Evolutionary conservation across 805 yeast species (phyloP), one percentile per base, ranked within the genome.

Genomic region (Candida yuanshanica): DNA sequence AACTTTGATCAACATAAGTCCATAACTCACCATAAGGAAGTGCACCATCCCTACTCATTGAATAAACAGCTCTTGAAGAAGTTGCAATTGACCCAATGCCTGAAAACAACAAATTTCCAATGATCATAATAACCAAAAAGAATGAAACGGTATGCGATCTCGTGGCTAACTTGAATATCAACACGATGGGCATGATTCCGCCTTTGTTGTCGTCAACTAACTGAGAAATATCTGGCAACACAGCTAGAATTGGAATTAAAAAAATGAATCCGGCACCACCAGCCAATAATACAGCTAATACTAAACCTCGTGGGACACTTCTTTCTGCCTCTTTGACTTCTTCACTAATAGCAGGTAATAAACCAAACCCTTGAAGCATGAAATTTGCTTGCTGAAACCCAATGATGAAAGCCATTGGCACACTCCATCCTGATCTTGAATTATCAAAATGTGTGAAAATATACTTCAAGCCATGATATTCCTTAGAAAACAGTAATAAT

Each of bases 1-100:
- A 70, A 7, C 67, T 58, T 1, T 74, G 66, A 50, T 81, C 81
- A 33, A 86, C 85, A 50, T 73, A 72, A 4, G 78, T 72, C 88
- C 90, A 84, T 13, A 74, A 51, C 11, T 73, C 67, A 41, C 77
- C 73, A 50, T 68, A 75, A 2, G 95, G 95, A 34, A 86, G 61
- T 0, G 89, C 95, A 27, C 81, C 85, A 58, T 86, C 95, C 64
- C 95, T 74, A 39, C 91, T 87, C 64, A 86, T 79, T 20, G 87
- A 83, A 57, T 76, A 85, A 0, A 88, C 84, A n/a, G 82, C 74
- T 70, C 95, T 74, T 3, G 93, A 83, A 3, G 89, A 84, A 0
- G 95, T 82, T 1, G 93, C 85, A 26, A 83, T 68, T 1, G 91
- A 75, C 4, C 95, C 90, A 37, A 86, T 78, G 2, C 89, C 83